These are phyloP conservation scores for Rhizophlyctis rosea DNA, from an alignment of 192 early-diverging fungal species.

Conservation along the genomic window DNA sequence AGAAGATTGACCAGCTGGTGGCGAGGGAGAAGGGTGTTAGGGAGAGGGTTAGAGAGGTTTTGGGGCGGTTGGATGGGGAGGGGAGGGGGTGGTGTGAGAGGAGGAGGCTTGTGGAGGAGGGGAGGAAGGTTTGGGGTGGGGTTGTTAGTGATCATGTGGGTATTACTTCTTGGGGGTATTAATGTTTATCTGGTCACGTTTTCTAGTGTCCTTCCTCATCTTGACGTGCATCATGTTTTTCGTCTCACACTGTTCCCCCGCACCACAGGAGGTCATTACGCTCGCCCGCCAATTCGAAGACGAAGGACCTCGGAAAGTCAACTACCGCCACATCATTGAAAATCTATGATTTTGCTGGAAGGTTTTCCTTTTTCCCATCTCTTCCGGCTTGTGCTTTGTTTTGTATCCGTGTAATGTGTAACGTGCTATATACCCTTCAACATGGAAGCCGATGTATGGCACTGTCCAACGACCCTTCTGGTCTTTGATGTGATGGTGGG, in stretches of 20 bases:
- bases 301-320: constrained; percentile 30
- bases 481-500: too few species aligned
- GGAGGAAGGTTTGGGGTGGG: constrained; percentile 29
- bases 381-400: too few species aligned
- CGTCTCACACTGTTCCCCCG: too few species aligned
- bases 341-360: too few species aligned
- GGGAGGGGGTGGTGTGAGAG: constrained; percentile 35
- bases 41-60: constrained; percentile 6
- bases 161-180: constrained; percentile 14
- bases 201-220: not conserved
- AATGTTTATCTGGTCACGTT: not conserved
- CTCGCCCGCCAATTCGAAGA: constrained; percentile 50
- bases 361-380: too few species aligned
- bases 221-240: not conserved
- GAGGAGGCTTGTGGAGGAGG: constrained; percentile 31
- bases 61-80: constrained; percentile 13
- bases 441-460: too few species aligned
- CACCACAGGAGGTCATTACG: constrained; percentile 53
- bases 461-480: too few species aligned
- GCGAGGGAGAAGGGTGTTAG: constrained; percentile 7
- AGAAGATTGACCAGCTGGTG: constrained; percentile 25
- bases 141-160: constrained; percentile 44
- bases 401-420: too few species aligned
- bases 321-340: constrained; percentile 25
- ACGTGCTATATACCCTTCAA: too few species aligned